Evolutionary conservation across 768 basidiomycete species (phyloP), one percentile per base, ranked within the genome.

Genomic region (Russula sp.): DNA sequence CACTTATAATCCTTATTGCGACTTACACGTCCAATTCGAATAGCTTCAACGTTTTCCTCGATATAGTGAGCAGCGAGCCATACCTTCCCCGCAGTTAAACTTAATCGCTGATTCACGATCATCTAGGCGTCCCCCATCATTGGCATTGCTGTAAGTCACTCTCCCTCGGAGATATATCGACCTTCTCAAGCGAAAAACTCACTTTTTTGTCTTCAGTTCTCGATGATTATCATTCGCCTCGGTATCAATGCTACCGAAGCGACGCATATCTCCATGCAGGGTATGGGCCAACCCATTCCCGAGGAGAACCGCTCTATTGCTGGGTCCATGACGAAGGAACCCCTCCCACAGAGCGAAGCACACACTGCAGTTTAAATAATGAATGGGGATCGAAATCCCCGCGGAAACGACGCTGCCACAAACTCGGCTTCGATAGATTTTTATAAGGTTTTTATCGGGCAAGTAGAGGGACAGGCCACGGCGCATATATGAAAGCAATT

Each of bases 31-130:
- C 46, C 48, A 13, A 59, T 6, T 59, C 57, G 18, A 67, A 65
- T 28, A 54, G 44, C 48, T 67, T 67, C 54, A 67, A 67, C 28
- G 66, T 67, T 9, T 67, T 67, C 63, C 63, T 67, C 38, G 66
- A 67, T 34, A 57, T 60, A 42, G 66, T 67, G 22, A 55, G 66
- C 13, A 59, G 63, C 28, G 10, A 14, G n/a, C 7, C 16, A 1
- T 22, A 8, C 38, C 28, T 30, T 38, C n/a, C 16, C 38, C 38
- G 7, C 38, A 18, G 16, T 18, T 18, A 40, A n/a, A 18, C 5
- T 1, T 40, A 10, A n/a, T 32, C 22, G 7, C 48, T 42, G n/a
- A 49, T 30, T 42, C 11, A 28, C 26, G n/a, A 53, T 16, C 46
- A 66, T 28, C 26, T 28, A 55, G 66, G 66, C 66, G 5, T 59